Evolutionary conservation across 2,329 filamentous ascomycete species (phyloP).

Genomic region (Lecanoromycetidae sp.): DNA sequence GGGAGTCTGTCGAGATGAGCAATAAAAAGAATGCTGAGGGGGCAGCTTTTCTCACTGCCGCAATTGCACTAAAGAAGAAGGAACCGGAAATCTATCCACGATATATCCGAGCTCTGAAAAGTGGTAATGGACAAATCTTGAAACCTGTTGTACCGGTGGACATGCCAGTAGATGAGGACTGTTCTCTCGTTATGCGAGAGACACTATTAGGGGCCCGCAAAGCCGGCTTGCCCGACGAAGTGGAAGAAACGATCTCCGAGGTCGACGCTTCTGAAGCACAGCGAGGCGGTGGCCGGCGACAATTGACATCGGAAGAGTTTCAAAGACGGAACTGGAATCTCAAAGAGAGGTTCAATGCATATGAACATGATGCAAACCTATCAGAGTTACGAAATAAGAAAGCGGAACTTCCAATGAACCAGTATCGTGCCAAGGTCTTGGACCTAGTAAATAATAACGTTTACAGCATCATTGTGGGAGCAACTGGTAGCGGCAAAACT

Average conservation of each 20-base stretch:
- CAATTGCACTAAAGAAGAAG: constrained; percentile 25
- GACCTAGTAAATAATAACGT: constrained; percentile 29
- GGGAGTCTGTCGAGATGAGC: constrained; percentile 22
- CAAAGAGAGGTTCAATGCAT: constrained; percentile 18
- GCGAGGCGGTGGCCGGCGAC: not conserved
- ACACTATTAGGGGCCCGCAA: too few relatives aligned
- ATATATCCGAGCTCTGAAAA: constrained; percentile 26
- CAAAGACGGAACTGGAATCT: constrained; percentile 15
- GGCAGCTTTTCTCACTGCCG: constrained; percentile 28
- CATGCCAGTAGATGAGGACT: constrained; percentile 23
- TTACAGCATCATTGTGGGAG: constrained; percentile 36
- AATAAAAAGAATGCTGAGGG: constrained; percentile 27
- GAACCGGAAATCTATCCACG: constrained; percentile 24
- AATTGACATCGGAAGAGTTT: constrained; percentile 3
- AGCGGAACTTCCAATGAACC: constrained; percentile 31
- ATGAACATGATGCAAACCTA: constrained; percentile 19
- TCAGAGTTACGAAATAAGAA: constrained; percentile 23
- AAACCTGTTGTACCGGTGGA: constrained; percentile 22
- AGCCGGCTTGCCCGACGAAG: too few relatives aligned
- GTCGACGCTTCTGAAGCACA: constrained; percentile 18
- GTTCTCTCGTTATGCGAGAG: constrained; percentile 27
- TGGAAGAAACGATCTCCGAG: too few relatives aligned
- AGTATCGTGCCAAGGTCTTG: constrained; percentile 27
- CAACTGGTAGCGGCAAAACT: constrained; percentile 36
- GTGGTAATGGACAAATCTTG: constrained; percentile 26